Conservation (phyloP, 164 flowering plant species). For the Umbilicus rupestris region DNA sequence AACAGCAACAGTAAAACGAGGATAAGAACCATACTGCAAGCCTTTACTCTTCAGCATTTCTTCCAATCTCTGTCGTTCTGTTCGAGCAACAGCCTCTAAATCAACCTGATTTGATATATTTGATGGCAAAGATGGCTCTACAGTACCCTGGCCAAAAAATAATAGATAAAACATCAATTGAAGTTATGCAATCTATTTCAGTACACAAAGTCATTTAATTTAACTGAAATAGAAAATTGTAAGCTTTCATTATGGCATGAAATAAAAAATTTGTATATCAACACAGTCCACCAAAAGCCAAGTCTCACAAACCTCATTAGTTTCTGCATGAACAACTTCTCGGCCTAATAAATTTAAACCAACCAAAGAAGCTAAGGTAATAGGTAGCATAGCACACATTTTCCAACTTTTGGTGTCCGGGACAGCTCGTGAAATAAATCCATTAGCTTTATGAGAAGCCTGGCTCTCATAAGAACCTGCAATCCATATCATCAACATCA, state of each 20-base stretch:
- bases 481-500: slow-evolving; percentile 1
- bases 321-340: slow-evolving; percentile 53
- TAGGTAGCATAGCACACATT: slow-evolving; percentile 23
- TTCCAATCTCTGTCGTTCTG: slow-evolving; percentile 54
- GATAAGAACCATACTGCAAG: slow-evolving; percentile 49
- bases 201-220: not conserved
- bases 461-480: slow-evolving; percentile 19
- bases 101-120: slow-evolving; percentile 26
- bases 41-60: slow-evolving; percentile 60
- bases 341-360: slow-evolving; percentile 36
- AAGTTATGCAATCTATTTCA: not conserved
- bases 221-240: not conserved
- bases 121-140: slow-evolving; percentile 27
- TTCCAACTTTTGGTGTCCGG: not conserved
- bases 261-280: too few relatives aligned
- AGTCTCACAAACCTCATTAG: slow-evolving; percentile 34
- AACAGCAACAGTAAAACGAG: slow-evolving; percentile 61
- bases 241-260: too few relatives aligned
- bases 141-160: slow-evolving; percentile 24
- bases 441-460: slow-evolving; percentile 11
- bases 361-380: slow-evolving; percentile 40
- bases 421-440: slow-evolving; percentile 6
- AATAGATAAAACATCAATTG: slow-evolving; percentile 10
- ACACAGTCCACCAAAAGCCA: not conserved
- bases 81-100: slow-evolving; percentile 51